These are phyloP conservation scores for Inonotus obliquus DNA, from an alignment of 1,284 basidiomycete genomes.

Conservation along the genomic window DNA sequence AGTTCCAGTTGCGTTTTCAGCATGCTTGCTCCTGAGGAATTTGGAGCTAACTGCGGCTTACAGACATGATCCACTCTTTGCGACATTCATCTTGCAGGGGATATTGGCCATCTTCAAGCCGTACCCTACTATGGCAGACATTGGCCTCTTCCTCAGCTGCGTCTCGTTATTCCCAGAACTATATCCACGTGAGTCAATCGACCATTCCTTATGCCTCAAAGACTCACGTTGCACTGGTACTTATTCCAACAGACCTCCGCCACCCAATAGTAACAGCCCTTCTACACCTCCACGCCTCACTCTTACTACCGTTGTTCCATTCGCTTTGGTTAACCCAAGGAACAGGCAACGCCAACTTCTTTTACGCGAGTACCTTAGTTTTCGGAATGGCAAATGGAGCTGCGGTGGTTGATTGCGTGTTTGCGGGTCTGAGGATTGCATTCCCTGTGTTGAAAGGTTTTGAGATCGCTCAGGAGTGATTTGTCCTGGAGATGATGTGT, in stretches of 20 bases:
- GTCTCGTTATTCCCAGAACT: conserved; percentile 81
- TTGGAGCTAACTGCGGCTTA: not conserved
- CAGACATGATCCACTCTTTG: conserved; percentile 84
- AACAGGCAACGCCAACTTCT: conserved; percentile 97
- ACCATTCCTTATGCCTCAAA: no score
- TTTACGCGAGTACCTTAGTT: conserved; percentile 93
- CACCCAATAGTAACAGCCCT: conserved; percentile 85
- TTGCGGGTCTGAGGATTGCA: conserved; percentile 71
- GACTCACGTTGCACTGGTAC: no score
- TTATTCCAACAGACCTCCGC: conserved; percentile 61
- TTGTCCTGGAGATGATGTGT: conserved; percentile 3
- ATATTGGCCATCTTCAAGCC: conserved; percentile 85
- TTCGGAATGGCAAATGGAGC: conserved; percentile 86
- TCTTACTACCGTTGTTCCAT: conserved; percentile 89
- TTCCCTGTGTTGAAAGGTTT: conserved; percentile 55
- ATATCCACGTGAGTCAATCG: conserved; percentile 65
- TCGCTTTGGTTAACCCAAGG: conserved; percentile 90
- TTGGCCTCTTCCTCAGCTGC: conserved; percentile 81
- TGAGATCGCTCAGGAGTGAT: conserved; percentile 54
- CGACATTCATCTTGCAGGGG: conserved; percentile 72
- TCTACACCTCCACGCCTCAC: conserved; percentile 79
- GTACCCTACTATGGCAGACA: conserved; percentile 88
- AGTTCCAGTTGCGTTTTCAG: conserved; percentile 57
- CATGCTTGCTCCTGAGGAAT: not conserved
- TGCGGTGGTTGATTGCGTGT: conserved; percentile 77